Percentiles rank a stretch among this genome's conserved stretches.
Evolutionary conservation across 192 early-diverging fungal genomes (phyloP).

Genomic region (Dispira parvispora): DNA sequence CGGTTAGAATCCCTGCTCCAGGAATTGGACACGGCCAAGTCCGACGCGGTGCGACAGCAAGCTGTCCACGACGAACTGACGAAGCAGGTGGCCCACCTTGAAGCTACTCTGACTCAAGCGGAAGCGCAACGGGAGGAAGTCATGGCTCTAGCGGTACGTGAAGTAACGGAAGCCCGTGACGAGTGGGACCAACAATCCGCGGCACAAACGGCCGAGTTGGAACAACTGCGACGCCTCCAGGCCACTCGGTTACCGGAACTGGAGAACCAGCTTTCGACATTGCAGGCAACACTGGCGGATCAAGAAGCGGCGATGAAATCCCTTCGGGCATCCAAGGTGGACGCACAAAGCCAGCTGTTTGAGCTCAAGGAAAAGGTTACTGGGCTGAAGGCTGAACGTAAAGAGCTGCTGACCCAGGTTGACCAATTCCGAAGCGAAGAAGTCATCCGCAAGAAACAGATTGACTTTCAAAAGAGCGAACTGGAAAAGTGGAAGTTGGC

Average conservation of each 20-base stretch:
- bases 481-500: slow-evolving; percentile 7
- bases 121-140: not conserved
- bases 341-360: slow-evolving; percentile 6
- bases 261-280: not conserved
- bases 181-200: not conserved
- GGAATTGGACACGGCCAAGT: too few relatives aligned
- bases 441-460: slow-evolving; percentile 9
- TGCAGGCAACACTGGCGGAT: not conserved
- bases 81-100: not conserved
- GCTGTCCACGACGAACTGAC: too few relatives aligned
- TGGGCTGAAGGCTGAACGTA: not conserved
- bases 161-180: not conserved
- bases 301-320: not conserved
- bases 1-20: too few relatives aligned
- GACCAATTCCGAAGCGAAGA: slow-evolving; percentile 7
- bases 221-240: not conserved
- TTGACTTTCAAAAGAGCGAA: slow-evolving; percentile 5
- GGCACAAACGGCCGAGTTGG: too few relatives aligned
- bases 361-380: slow-evolving; percentile 1
- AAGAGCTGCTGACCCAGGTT: not conserved
- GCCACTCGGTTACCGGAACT: not conserved
- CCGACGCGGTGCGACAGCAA: too few relatives aligned
- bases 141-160: not conserved
- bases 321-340: slow-evolving; percentile 3
- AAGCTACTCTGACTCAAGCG: slow-evolving; percentile 3